Percentiles rank a stretch among this genome's conserved stretches.
These are phyloP conservation scores for Colletotrichum sp. DNA, from an alignment of 2,329 filamentous ascomycete genomes.

Conservation along the genomic window DNA sequence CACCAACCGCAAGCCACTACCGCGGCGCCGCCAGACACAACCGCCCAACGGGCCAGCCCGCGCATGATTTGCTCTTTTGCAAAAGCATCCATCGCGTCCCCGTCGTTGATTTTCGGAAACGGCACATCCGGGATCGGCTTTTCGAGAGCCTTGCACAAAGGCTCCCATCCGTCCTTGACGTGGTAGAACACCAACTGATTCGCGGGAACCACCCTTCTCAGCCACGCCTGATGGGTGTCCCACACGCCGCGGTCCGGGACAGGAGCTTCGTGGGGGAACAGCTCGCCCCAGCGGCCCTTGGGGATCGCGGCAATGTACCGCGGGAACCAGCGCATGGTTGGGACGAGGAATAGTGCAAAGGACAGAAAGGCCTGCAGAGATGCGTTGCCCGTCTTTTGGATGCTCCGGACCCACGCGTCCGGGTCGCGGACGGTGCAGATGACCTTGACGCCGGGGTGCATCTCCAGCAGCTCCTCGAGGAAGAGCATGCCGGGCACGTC, in stretches of 20 bases:
- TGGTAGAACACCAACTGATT: conserved; percentile 29
- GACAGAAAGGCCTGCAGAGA: conserved; percentile 20
- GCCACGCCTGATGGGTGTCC: not conserved
- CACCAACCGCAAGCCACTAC: not conserved
- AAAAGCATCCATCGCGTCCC: conserved; percentile 13
- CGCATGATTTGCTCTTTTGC: not conserved
- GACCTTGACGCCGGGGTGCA: conserved; percentile 24
- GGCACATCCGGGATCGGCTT: conserved; percentile 30
- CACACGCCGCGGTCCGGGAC: not conserved
- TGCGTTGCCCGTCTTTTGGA: conserved; percentile 3
- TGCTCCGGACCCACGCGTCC: conserved; percentile 23
- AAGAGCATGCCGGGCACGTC: not conserved
- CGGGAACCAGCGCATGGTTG: conserved; percentile 20
- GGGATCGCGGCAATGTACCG: conserved; percentile 12
- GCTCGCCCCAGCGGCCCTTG: not conserved
- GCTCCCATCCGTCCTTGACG: conserved; percentile 34
- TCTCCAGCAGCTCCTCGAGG: conserved; percentile 4
- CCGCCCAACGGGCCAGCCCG: not conserved
- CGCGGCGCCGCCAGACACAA: not conserved
- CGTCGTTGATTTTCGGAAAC: conserved; percentile 32
- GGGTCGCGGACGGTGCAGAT: conserved; percentile 24
- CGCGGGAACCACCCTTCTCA: conserved; percentile 22
- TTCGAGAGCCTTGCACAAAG: conserved; percentile 33
- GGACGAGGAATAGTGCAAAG: conserved; percentile 20
- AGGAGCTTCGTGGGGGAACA: not conserved